Percentiles rank a stretch among this genome's conserved stretches.
Evolutionary conservation across 2,329 filamentous ascomycete genomes (phyloP).

Genomic region (Macrophomina tecta): DNA sequence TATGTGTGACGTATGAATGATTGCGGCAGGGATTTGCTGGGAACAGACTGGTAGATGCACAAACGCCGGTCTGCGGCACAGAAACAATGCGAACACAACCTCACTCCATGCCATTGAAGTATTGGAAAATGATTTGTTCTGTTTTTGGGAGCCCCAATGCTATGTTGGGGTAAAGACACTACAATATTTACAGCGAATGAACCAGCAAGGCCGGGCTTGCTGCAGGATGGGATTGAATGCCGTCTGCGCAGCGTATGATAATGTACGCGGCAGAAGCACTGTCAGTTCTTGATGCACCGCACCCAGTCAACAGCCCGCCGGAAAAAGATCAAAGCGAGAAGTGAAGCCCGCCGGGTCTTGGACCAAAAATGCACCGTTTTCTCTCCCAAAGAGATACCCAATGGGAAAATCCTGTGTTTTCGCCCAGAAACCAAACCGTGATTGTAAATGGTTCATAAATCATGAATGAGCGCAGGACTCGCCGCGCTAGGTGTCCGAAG

Average conservation of each 20-base stretch:
- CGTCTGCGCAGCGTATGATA: not conserved
- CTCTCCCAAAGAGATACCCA: constrained; percentile 1
- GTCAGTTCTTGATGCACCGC: not conserved
- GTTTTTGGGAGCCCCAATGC: not conserved
- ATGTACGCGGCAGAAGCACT: constrained; percentile 18
- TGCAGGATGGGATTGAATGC: constrained; percentile 8
- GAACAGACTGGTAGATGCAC: not conserved
- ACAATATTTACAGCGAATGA: constrained; percentile 22
- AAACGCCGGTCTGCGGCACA: constrained; percentile 2
- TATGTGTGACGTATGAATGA: constrained; percentile 2
- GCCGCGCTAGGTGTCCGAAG: constrained; percentile 12
- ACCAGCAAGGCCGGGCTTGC: constrained; percentile 18
- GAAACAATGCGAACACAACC: not conserved
- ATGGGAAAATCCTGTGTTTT: constrained; percentile 3
- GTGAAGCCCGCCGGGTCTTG: constrained; percentile 5
- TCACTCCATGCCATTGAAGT: not conserved
- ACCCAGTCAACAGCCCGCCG: constrained; percentile 20
- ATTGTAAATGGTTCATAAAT: constrained; percentile 10
- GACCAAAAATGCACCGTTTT: constrained; percentile 14
- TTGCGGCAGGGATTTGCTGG: not conserved
- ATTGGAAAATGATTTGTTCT: not conserved
- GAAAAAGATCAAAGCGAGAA: constrained; percentile 7
- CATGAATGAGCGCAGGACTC: constrained; percentile 12
- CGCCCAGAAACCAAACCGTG: constrained; percentile 9
- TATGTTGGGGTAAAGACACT: not conserved